Evolutionary conservation across 495 filamentous ascomycete species (phyloP).

Genomic region (Aspergillus avenaceus): DNA sequence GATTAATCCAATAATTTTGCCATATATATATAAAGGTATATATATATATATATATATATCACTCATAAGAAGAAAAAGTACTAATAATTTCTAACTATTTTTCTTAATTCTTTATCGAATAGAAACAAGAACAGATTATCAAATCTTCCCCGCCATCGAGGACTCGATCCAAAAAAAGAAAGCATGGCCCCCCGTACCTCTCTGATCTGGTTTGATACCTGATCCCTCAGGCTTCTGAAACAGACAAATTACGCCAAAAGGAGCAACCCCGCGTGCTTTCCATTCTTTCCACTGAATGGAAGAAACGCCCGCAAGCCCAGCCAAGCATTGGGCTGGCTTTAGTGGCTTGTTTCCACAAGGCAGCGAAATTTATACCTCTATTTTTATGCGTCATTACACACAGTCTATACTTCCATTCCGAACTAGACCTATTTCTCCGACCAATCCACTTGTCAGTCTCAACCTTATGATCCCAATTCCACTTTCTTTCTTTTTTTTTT

Average conservation of each 20-base stretch:
- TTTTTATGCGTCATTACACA: too few relatives aligned
- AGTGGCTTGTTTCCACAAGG: neutral
- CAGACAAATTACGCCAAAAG: neutral
- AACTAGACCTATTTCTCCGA: neutral
- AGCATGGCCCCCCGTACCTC: too few relatives aligned
- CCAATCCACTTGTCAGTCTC: neutral
- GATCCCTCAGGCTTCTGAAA: neutral
- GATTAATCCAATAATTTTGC: too few relatives aligned
- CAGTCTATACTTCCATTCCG: neutral
- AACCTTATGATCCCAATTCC: too few relatives aligned
- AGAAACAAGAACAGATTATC: neutral
- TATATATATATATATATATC: neutral
- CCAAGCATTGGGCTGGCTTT: conserved; percentile 1
- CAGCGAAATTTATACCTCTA: neutral
- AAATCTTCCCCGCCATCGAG: neutral
- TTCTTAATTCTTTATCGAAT: neutral
- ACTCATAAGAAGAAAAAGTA: neutral
- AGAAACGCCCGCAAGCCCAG: neutral
- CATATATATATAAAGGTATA: too few relatives aligned
- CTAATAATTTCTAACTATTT: neutral
- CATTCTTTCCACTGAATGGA: neutral
- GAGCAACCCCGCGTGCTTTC: neutral
- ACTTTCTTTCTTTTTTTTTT: too few relatives aligned
- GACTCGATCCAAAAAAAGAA: neutral
- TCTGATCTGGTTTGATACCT: neutral